phyloP scores from a whole-genome alignment of 2,329 filamentous ascomycete species.

The Scedosporium boydii region DNA sequence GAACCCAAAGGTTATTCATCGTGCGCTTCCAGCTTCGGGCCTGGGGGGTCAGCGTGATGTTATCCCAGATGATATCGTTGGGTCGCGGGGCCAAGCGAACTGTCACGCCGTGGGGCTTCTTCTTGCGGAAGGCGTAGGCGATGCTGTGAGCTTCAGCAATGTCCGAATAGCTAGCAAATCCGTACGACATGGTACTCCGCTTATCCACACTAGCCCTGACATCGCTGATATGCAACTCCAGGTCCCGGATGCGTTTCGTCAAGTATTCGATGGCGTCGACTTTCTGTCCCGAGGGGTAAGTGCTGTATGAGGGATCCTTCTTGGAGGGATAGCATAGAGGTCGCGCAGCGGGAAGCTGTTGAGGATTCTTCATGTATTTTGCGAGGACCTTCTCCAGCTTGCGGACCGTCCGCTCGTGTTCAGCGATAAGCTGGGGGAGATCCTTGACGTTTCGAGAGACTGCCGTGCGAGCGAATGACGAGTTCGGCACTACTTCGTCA shows the following conservation, averaged over 20 bases:
- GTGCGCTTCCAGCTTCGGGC: slow-evolving; percentile 64
- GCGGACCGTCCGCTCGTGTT: slow-evolving; percentile 73
- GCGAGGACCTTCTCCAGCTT: slow-evolving; percentile 76
- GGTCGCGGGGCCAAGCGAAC: slow-evolving; percentile 75
- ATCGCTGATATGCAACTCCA: slow-evolving; percentile 78
- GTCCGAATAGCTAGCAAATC: slow-evolving; percentile 86
- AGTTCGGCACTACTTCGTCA: slow-evolving; percentile 68
- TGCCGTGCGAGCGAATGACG: slow-evolving; percentile 68
- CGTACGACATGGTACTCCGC: slow-evolving; percentile 80
- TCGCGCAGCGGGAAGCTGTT: slow-evolving; percentile 64
- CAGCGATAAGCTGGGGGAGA: slow-evolving; percentile 72
- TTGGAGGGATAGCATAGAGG: slow-evolving; percentile 75
- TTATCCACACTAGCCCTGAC: slow-evolving; percentile 75
- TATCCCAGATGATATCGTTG: slow-evolving; percentile 93
- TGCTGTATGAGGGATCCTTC: slow-evolving; percentile 59
- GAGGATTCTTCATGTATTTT: slow-evolving; percentile 83
- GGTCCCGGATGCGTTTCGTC: slow-evolving; percentile 69
- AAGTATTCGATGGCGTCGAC: slow-evolving; percentile 93
- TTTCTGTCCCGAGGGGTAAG: slow-evolving; percentile 59
- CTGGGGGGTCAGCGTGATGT: slow-evolving; percentile 63
- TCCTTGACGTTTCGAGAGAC: slow-evolving; percentile 90
- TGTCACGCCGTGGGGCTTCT: slow-evolving; percentile 69
- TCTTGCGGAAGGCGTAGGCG: slow-evolving; percentile 70
- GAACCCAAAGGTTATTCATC: slow-evolving; percentile 77
- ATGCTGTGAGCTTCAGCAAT: slow-evolving; percentile 84